Base-by-base conservation (phyloP, 306 rosid genomes). In the Hylodesmum podocarpum region DNA sequence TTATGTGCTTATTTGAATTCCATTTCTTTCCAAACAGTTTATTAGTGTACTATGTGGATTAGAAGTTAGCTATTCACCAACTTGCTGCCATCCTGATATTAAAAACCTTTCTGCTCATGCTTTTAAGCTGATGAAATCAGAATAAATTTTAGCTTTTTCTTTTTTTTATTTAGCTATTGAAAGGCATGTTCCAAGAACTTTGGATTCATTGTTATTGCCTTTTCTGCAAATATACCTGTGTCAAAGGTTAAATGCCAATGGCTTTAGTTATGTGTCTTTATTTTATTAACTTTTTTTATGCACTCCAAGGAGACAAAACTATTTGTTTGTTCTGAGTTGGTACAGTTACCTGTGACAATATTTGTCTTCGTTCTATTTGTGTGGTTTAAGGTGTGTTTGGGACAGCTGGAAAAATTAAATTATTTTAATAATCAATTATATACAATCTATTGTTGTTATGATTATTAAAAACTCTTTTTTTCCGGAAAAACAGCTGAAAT, bases 51-150 rank as follows among this genome's bases (percentile, higher is more conserved):
- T 49, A 49, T 25, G 72, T 65, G 55, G 67, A 65, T 39, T 27
- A 43, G 37, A 29, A n/a, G 71, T 21, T 75, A 75, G 72, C 19
- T 70, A 37, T 77, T 63, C 51, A 54, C 57, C 43, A 29, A 41
- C 25, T 46, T 44, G 81, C 73, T 54, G 8, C 21, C 6, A 15
- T 22, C 22, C 43, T 58, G 50, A 31, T 7, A 57, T 53, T 34
- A 18, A 73, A 70, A 11, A 21, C n/a, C n/a, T 29, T 33, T 41
- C 43, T 33, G n/a, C 3, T n/a, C 27, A 24, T 31, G 67, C 43
- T 3, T 62, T 28, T 62, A 9, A 62, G 44, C 44, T 14, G 21
- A 39, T 62, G 49, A 64, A 64, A 64, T 36, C 29, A 19, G 16
- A 36, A 62, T 28, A 62, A 29, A 7, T 22, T 63, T 70, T 51